These are phyloP conservation scores for Agrostemma githago DNA, from an alignment of 148 eudicot genomes.

Conservation along the genomic window DNA sequence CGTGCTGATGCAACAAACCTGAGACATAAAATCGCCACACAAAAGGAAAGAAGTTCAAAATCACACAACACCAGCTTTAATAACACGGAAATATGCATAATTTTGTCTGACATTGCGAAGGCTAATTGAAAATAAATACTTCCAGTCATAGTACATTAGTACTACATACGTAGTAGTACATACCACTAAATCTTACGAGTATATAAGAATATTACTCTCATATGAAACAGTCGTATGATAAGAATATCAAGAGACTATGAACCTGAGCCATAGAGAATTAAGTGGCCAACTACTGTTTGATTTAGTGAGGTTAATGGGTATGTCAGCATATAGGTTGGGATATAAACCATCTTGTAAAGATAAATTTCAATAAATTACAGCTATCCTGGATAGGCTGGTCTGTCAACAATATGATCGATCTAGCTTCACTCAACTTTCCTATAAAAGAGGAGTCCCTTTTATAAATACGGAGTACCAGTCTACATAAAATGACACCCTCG, in stretches of 20 bases:
- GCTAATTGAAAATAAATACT: background rate
- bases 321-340: background rate
- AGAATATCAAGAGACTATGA: too few relatives aligned
- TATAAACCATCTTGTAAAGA: too few relatives aligned
- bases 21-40: slow-evolving; percentile 16
- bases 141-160: too few relatives aligned
- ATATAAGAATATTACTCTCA: too few relatives aligned
- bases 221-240: background rate
- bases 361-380: background rate
- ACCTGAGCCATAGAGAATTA: background rate
- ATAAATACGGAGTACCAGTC: background rate
- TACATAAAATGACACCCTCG: background rate
- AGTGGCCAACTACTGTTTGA: background rate
- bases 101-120: background rate
- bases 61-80: background rate
- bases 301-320: background rate
- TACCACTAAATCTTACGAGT: too few relatives aligned
- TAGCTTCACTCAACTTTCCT: background rate
- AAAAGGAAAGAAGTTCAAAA: slow-evolving; percentile 4
- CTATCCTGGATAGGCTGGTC: background rate
- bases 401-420: background rate
- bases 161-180: too few relatives aligned
- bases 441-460: background rate
- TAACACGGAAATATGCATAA: background rate
- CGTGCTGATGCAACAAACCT: slow-evolving; percentile 74